Conservation (phyloP, 2,329 filamentous ascomycete species). For the Colletotrichum sp. region DNA sequence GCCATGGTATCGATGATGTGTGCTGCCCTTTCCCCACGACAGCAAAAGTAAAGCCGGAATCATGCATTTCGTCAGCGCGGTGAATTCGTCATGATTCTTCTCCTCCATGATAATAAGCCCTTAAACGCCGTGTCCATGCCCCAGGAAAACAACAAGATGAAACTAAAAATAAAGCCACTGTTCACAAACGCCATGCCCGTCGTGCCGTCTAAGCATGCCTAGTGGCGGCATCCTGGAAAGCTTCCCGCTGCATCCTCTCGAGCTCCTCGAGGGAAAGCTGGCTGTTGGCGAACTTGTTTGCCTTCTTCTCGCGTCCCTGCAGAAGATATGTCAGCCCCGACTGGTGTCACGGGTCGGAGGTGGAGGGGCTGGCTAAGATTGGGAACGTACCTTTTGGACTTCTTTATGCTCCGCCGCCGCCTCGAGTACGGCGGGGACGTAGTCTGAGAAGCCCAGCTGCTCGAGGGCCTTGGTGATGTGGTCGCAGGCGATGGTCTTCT, state of each 20-base stretch:
- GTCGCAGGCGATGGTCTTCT: slow-evolving; percentile 98
- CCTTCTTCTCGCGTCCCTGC: slow-evolving; percentile 93
- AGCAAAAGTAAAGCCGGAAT: background rate
- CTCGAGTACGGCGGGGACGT: slow-evolving; percentile 85
- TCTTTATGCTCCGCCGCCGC: slow-evolving; percentile 93
- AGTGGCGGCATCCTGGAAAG: slow-evolving; percentile 66
- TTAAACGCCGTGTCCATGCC: slow-evolving; percentile 8
- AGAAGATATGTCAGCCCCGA: slow-evolving; percentile 13
- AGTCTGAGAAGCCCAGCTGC: slow-evolving; percentile 90
- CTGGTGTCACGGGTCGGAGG: background rate
- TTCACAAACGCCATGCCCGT: background rate
- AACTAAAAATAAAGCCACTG: background rate
- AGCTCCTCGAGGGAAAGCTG: slow-evolving; percentile 90
- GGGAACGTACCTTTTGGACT: slow-evolving; percentile 75
- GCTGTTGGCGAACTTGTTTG: slow-evolving; percentile 95
- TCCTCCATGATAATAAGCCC: background rate
- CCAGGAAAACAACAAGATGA: slow-evolving; percentile 25
- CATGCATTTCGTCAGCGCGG: slow-evolving; percentile 9
- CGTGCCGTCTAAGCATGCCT: slow-evolving; percentile 9
- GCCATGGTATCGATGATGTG: background rate
- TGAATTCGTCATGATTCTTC: background rate
- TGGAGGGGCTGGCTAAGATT: background rate
- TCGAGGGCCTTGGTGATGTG: slow-evolving; percentile 96
- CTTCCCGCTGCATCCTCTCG: slow-evolving; percentile 85
- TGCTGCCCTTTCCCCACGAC: background rate